phyloP scores from a whole-genome alignment of 805 yeast species.

The Yarrowia divulgata region DNA sequence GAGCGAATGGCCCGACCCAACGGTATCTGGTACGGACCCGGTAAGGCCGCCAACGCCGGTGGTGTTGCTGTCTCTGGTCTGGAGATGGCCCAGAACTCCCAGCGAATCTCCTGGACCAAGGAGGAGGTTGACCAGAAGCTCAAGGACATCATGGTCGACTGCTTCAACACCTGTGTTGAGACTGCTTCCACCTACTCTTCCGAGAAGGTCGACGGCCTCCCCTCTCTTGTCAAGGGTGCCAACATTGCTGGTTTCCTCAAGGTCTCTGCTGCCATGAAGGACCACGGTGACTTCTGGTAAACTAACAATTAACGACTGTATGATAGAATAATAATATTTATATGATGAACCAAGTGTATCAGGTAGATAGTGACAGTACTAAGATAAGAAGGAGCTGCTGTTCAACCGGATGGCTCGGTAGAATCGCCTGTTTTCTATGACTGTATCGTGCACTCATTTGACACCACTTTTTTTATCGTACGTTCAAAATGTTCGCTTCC shows the following conservation, averaged over 20 bases:
- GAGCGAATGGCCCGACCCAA: constrained; percentile 50
- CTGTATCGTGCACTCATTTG: background rate
- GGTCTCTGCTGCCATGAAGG: constrained; percentile 98
- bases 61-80: constrained; percentile 99
- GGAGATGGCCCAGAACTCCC: constrained; percentile 99
- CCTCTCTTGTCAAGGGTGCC: constrained; percentile 98
- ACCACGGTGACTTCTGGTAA: constrained; percentile 80
- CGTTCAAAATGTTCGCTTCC: background rate
- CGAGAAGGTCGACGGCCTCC: constrained; percentile 72
- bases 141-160: constrained; percentile 89
- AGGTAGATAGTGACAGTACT: background rate
- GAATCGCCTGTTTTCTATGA: background rate
- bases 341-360: constrained; percentile 3
- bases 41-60: constrained; percentile 99
- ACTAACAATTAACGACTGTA: constrained; percentile 38
- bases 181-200: constrained; percentile 83
- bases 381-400: no score
- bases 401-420: no score
- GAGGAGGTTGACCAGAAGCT: constrained; percentile 93
- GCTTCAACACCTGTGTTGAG: constrained; percentile 90
- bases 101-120: constrained; percentile 85
- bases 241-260: constrained; percentile 98
- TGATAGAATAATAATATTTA: constrained; percentile 37
- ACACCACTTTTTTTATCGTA: no score
- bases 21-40: constrained; percentile 97